phyloP scores from a whole-genome alignment of 1,284 basidiomycete genomes.

The Psilocybe mexicana region DNA sequence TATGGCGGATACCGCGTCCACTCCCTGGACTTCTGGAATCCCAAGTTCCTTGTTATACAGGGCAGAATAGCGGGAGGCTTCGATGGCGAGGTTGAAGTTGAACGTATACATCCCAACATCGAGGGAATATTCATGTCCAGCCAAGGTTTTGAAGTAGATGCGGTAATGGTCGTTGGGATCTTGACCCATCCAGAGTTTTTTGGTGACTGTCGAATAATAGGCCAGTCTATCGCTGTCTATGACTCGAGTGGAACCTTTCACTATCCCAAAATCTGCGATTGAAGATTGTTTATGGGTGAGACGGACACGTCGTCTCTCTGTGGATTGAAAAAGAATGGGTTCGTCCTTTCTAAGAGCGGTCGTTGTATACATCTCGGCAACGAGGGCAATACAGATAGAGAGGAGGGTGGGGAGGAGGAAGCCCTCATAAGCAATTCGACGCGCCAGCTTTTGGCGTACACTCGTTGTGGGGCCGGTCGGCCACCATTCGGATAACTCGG shows the following conservation, averaged over 20 bases:
- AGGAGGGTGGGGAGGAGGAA: conserved; percentile 34
- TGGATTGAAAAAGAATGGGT: neutral
- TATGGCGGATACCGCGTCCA: conserved; percentile 31
- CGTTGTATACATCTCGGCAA: conserved; percentile 43
- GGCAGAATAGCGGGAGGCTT: neutral
- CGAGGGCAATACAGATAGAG: conserved; percentile 33
- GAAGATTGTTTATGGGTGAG: conserved; percentile 37
- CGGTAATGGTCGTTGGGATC: conserved; percentile 47
- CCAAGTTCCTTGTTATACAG: conserved; percentile 23
- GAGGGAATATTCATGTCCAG: conserved; percentile 39
- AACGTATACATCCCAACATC: conserved; percentile 42
- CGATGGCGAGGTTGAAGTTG: conserved; percentile 35
- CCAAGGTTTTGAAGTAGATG: conserved; percentile 46
- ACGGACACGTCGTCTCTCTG: conserved; percentile 27
- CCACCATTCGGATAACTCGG: conserved; percentile 14
- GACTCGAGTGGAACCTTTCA: conserved; percentile 32
- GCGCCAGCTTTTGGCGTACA: conserved; percentile 30
- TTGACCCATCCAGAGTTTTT: conserved; percentile 32
- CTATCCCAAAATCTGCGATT: conserved; percentile 46
- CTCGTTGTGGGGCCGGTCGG: conserved; percentile 15
- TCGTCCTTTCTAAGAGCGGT: conserved; percentile 21
- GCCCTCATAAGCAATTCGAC: conserved; percentile 36
- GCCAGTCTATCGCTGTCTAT: conserved; percentile 35
- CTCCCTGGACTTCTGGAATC: conserved; percentile 2
- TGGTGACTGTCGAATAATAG: conserved; percentile 29